A percentile compares a stretch with the other conserved stretches of the same genome.
phyloP scores from a whole-genome alignment of 306 rosid species.

The Rubus idaeus region DNA sequence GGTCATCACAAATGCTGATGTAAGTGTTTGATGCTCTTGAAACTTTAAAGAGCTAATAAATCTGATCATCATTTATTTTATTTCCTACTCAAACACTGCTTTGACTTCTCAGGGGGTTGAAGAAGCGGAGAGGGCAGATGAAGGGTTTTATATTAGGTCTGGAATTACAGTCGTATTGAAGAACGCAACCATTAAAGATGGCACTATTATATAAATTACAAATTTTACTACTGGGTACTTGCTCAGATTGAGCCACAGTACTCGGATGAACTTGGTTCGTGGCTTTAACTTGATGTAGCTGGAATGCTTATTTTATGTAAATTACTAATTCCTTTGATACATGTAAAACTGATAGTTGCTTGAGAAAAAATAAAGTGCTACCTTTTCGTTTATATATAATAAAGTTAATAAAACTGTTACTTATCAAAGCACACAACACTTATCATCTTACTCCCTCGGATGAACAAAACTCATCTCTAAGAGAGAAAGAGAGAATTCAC shows the following conservation, averaged over 20 bases:
- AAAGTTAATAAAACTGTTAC: background rate
- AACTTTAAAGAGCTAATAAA: no score
- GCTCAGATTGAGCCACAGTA: constrained; percentile 13
- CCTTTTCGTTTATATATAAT: background rate
- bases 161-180: constrained; percentile 71
- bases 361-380: constrained; percentile 22
- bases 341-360: constrained; percentile 10
- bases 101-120: constrained; percentile 65
- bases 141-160: constrained; percentile 74
- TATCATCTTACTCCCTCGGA: constrained; percentile 9
- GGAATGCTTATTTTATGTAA: constrained; percentile 12
- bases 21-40: constrained; percentile 33
- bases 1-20: constrained; percentile 67
- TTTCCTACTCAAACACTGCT: constrained; percentile 7
- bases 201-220: constrained; percentile 54
- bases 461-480: constrained; percentile 20
- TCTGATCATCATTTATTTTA: background rate
- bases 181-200: constrained; percentile 81
- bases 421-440: background rate
- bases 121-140: constrained; percentile 74
- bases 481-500: background rate
- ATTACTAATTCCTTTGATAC: constrained; percentile 6
- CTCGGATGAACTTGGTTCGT: constrained; percentile 20
- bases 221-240: background rate
- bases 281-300: background rate